Evolutionary conservation across 768 basidiomycete species (phyloP).

Genomic region (Kwoniella sp.): DNA sequence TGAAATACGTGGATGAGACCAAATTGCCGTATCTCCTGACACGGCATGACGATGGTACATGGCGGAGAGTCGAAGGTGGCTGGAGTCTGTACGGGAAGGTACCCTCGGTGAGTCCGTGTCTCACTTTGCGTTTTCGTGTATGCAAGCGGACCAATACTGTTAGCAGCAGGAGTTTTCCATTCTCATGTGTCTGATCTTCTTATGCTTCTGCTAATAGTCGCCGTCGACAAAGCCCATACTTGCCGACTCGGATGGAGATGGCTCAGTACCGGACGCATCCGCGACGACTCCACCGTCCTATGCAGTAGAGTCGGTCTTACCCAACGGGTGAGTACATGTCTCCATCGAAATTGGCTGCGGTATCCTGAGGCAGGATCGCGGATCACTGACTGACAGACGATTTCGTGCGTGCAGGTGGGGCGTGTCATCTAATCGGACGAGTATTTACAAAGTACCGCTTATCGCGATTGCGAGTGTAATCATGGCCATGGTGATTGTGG

Average conservation of each 20-base stretch:
- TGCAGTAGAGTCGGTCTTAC: conserved; percentile 44
- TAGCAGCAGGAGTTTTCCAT: no score
- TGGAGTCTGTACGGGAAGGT: conserved; percentile 47
- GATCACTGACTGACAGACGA: not conserved
- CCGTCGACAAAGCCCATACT: conserved; percentile 7
- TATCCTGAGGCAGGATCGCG: not conserved
- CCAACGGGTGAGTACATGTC: conserved; percentile 35
- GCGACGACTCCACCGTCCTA: conserved; percentile 19
- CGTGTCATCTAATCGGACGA: conserved; percentile 40
- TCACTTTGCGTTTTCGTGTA: no score
- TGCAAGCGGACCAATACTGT: no score
- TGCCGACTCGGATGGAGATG: conserved; percentile 17
- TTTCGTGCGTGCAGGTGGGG: conserved; percentile 44
- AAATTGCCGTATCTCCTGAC: conserved; percentile 36
- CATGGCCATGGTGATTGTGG: conserved; percentile 46
- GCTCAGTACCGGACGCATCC: conserved; percentile 6
- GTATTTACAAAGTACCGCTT: conserved; percentile 52
- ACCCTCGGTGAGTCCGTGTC: conserved; percentile 27
- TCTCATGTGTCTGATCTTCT: not conserved
- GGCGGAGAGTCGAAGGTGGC: conserved; percentile 35
- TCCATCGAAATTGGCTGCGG: not conserved
- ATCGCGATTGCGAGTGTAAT: conserved; percentile 51
- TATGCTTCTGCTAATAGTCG: not conserved
- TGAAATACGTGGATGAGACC: conserved; percentile 22
- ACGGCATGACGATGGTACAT: conserved; percentile 27